Percentiles rank a stretch among this genome's conserved stretches.
These are phyloP conservation scores for Meira nashicola DNA, from an alignment of 1,284 basidiomycete species.

Conservation along the genomic window DNA sequence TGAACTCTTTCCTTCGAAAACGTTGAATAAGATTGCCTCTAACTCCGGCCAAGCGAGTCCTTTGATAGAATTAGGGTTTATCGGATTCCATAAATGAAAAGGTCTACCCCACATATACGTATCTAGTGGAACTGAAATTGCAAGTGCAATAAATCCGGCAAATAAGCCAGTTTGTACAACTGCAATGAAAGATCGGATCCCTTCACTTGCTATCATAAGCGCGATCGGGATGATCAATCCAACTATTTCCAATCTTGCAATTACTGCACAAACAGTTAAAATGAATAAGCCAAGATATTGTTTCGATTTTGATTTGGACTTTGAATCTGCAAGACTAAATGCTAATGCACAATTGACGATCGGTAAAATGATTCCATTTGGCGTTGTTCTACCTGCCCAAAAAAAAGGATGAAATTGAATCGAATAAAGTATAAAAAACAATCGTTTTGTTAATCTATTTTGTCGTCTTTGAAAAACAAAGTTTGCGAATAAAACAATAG, in stretches of 20 bases:
- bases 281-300: slow-evolving; percentile 50
- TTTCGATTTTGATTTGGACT: slow-evolving; percentile 13
- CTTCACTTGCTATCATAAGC: slow-evolving; percentile 11
- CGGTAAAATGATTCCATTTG: slow-evolving; percentile 85
- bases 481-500: slow-evolving; percentile 64
- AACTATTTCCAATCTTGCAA: slow-evolving; percentile 76
- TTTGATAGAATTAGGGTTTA: not conserved
- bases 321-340: slow-evolving; percentile 57
- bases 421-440: slow-evolving; percentile 63
- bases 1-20: slow-evolving; percentile 74
- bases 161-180: not conserved
- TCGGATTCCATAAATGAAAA: not conserved
- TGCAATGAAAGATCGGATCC: not conserved
- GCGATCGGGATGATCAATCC: slow-evolving; percentile 40
- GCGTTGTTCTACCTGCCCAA: slow-evolving; percentile 85
- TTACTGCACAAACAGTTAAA: slow-evolving; percentile 66
- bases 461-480: slow-evolving; percentile 41
- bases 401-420: slow-evolving; percentile 87
- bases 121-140: slow-evolving; percentile 59
- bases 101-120: slow-evolving; percentile 73
- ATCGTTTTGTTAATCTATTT: slow-evolving; percentile 58
- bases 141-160: not conserved
- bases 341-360: slow-evolving; percentile 66
- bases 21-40: slow-evolving; percentile 75
- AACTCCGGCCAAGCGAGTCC: slow-evolving; percentile 71